Evolutionary conservation across 495 filamentous ascomycete genomes (phyloP).

Genomic region (Evansstolkia leycettana): DNA sequence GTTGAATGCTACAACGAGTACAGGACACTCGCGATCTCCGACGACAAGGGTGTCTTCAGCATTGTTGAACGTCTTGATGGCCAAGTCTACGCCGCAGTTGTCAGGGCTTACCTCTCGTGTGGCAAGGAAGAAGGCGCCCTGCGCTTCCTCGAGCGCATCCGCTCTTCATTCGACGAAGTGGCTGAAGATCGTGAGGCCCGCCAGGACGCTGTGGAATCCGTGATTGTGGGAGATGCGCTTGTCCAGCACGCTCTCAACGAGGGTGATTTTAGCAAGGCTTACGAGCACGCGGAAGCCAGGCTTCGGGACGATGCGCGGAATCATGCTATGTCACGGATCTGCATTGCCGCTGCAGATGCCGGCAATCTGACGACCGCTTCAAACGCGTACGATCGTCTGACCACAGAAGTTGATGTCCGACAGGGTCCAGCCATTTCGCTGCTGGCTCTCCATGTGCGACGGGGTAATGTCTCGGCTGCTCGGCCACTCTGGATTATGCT

Average conservation of each 20-base stretch:
- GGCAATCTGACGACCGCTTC: conserved; percentile 58
- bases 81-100: conserved; percentile 74
- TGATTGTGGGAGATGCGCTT: conserved; percentile 59
- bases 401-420: conserved; percentile 34
- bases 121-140: conserved; percentile 65
- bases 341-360: conserved; percentile 64
- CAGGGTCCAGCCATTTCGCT: conserved; percentile 65
- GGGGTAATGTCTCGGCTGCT: conserved; percentile 63
- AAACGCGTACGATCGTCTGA: conserved; percentile 49
- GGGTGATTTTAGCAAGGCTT: conserved; percentile 52
- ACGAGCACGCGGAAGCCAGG: conserved; percentile 46
- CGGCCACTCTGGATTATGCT: conserved; percentile 66
- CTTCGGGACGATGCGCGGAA: conserved; percentile 35
- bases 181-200: conserved; percentile 39
- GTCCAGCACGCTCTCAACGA: conserved; percentile 56
- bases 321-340: conserved; percentile 45
- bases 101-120: conserved; percentile 74
- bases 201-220: conserved; percentile 49
- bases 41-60: conserved; percentile 63
- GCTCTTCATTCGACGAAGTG: conserved; percentile 43
- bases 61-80: conserved; percentile 65
- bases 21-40: conserved; percentile 64
- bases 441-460: conserved; percentile 71
- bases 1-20: conserved; percentile 95
- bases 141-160: conserved; percentile 72